Percentiles rank a stretch among this genome's conserved stretches.
Evolutionary conservation across 1,284 basidiomycete genomes (phyloP).

Genomic region (Inonotus hispidus): DNA sequence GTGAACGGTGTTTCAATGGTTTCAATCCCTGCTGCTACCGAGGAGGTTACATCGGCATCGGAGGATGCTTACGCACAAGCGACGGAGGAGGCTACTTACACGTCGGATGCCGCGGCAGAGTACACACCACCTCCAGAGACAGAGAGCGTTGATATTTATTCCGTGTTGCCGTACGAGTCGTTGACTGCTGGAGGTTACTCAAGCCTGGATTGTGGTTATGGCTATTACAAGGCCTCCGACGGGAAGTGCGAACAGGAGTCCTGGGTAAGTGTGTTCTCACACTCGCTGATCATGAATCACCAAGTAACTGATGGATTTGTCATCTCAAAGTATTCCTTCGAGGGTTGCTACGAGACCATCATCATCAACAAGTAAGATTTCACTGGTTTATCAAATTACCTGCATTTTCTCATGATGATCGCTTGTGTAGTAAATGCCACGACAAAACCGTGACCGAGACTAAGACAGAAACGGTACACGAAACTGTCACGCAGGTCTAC

Average conservation of each 20-base stretch:
- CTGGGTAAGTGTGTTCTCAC: conserved; percentile 48
- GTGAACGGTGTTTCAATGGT: conserved; percentile 49
- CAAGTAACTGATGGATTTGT: background rate
- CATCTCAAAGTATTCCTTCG: conserved; percentile 29
- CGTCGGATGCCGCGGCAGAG: conserved; percentile 22
- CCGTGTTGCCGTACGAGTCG: conserved; percentile 50
- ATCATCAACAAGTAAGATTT: conserved; percentile 48
- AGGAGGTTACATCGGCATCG: conserved; percentile 15
- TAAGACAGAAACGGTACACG: conserved; percentile 31
- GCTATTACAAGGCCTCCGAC: conserved; percentile 49
- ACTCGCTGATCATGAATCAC: background rate
- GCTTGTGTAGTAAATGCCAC: conserved; percentile 16
- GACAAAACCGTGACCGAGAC: conserved; percentile 34
- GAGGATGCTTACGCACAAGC: conserved; percentile 12
- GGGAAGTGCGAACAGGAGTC: conserved; percentile 47
- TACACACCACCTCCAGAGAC: conserved; percentile 35
- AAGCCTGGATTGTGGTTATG: conserved; percentile 62
- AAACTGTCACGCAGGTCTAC: conserved; percentile 30
- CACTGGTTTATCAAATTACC: conserved; percentile 9
- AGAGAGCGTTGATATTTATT: conserved; percentile 35
- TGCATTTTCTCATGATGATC: background rate
- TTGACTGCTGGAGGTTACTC: conserved; percentile 58
- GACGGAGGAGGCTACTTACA: conserved; percentile 12
- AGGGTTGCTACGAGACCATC: conserved; percentile 60
- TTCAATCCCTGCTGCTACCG: conserved; percentile 21